Percentiles rank a stretch among this genome's conserved stretches.
phyloP scores from a whole-genome alignment of 1,284 basidiomycete species.

The Rhodotorula sp. region DNA sequence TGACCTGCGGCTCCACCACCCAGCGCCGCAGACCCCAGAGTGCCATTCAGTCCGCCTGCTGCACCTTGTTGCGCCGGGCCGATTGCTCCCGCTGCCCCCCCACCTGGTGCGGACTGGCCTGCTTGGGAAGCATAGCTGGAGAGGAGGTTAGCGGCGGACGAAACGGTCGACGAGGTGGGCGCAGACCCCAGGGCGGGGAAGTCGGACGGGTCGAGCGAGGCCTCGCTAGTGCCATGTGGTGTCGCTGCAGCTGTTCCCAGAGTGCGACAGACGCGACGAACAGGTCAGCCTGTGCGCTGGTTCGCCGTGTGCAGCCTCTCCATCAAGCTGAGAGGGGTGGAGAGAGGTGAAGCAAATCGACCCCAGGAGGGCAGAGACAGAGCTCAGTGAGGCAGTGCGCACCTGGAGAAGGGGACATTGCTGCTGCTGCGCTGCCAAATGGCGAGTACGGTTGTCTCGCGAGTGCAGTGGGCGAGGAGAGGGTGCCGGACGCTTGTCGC shows the following conservation, averaged over 20 bases:
- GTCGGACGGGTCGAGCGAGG: constrained; percentile 77
- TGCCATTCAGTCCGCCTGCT: constrained; percentile 5
- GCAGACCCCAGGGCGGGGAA: constrained; percentile 73
- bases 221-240: constrained; percentile 51
- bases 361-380: not conserved
- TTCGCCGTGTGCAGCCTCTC: too few species aligned
- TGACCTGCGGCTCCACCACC: not conserved
- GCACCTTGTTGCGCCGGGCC: not conserved
- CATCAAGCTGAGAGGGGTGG: too few species aligned
- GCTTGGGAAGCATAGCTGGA: constrained; percentile 44
- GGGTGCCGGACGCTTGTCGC: not conserved
- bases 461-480: not conserved
- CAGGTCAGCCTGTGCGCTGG: too few species aligned
- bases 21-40: not conserved
- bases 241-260: constrained; percentile 4
- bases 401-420: not conserved
- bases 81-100: not conserved
- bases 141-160: constrained; percentile 31
- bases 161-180: constrained; percentile 14
- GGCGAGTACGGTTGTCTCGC: not conserved
- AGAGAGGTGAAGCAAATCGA: not conserved
- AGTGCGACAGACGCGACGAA: too few species aligned
- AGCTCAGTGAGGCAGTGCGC: not conserved
- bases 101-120: constrained; percentile 10
- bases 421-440: constrained; percentile 1